Percentiles rank a stretch among this genome's conserved stretches.
These are phyloP conservation scores for Ramaria sp. DNA, from an alignment of 768 basidiomycete genomes.

Conservation along the genomic window DNA sequence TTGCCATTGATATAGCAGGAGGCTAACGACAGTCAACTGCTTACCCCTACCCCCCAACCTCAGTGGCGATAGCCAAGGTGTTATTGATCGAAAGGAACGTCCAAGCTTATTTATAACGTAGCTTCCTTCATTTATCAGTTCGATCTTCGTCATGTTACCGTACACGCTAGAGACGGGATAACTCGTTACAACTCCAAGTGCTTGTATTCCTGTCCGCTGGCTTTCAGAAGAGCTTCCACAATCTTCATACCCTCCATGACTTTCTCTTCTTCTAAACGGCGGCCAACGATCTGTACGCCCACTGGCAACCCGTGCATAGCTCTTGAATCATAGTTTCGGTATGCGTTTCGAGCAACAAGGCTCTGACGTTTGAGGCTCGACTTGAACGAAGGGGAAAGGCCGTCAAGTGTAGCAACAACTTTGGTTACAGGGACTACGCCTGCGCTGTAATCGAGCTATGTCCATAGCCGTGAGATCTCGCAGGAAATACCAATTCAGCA, in stretches of 20 bases:
- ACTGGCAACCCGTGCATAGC: slow-evolving; percentile 61
- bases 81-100: no score
- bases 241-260: slow-evolving; percentile 62
- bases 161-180: no score
- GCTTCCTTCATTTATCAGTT: no score
- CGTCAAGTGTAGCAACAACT: slow-evolving; percentile 36
- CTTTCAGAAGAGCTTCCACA: slow-evolving; percentile 20
- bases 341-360: slow-evolving; percentile 33
- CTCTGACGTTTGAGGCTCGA: slow-evolving; percentile 28
- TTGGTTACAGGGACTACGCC: slow-evolving; percentile 51
- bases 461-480: neutral
- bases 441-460: slow-evolving; percentile 42
- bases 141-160: no score
- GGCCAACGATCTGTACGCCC: slow-evolving; percentile 54
- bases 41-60: no score
- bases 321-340: slow-evolving; percentile 45
- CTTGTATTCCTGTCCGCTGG: slow-evolving; percentile 6
- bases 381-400: slow-evolving; percentile 17
- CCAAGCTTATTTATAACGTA: no score
- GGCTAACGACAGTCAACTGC: no score
- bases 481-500: neutral
- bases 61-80: no score
- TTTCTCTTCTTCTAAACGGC: slow-evolving; percentile 61
- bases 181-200: neutral
- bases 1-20: no score